phyloP scores from a whole-genome alignment of 352 stramenopile genomes.

The Phytophthora sp. region DNA sequence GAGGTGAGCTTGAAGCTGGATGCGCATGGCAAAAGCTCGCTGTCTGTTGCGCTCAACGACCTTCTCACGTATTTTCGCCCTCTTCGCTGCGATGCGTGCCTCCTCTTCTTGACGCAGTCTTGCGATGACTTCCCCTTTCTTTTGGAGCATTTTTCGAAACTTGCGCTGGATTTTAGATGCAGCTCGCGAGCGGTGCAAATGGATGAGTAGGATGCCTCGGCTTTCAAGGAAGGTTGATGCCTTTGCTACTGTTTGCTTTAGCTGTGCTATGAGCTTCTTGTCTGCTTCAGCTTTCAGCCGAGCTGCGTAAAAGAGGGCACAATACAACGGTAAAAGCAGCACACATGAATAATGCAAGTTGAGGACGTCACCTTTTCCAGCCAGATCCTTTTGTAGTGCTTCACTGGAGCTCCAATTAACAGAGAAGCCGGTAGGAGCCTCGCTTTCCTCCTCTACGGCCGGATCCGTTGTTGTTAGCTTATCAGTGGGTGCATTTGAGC shows the following conservation, averaged over 20 bases:
- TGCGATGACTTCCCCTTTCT: conserved; percentile 15
- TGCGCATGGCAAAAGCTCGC: conserved; percentile 46
- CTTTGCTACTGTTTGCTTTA: conserved; percentile 34
- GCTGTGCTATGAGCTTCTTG: conserved; percentile 41
- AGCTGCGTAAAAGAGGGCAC: conserved; percentile 13
- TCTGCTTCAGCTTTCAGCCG: conserved; percentile 39
- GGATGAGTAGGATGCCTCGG: conserved; percentile 27
- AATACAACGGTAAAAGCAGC: too few species aligned
- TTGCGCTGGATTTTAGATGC: conserved; percentile 39
- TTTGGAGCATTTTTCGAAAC: conserved; percentile 24
- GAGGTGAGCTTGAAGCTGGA: conserved; percentile 5
- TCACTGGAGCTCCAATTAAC: conserved; percentile 67
- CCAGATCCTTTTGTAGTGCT: conserved; percentile 51
- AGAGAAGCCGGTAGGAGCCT: conserved; percentile 36
- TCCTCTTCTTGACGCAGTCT: conserved; percentile 28
- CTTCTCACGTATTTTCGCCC: conserved; percentile 38
- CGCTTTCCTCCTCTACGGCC: not conserved
- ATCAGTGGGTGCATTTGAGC: not conserved
- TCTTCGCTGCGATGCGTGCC: conserved; percentile 32
- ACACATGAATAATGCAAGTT: too few species aligned
- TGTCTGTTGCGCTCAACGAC: conserved; percentile 50
- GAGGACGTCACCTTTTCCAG: conserved; percentile 40
- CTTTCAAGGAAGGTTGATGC: conserved; percentile 18
- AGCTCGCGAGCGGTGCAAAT: conserved; percentile 35
- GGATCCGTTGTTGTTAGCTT: not conserved